phyloP scores from a whole-genome alignment of 345 rosid species.

The Abelmoschus esculentus region DNA sequence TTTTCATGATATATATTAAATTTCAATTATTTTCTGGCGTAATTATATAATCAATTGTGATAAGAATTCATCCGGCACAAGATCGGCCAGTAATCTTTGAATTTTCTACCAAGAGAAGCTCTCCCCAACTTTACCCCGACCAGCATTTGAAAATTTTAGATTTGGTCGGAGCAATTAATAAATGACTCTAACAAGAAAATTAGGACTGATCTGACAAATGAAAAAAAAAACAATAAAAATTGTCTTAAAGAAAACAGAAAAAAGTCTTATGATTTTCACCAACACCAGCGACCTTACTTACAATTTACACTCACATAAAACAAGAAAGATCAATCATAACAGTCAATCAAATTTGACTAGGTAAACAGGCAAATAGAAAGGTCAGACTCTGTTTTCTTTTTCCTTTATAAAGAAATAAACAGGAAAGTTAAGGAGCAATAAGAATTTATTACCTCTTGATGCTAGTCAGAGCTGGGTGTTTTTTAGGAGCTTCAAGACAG shows the following conservation, averaged over 20 bases:
- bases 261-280: neutral
- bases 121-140: neutral
- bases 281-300: neutral
- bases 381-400: neutral
- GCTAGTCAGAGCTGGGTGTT: too few relatives aligned
- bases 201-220: neutral
- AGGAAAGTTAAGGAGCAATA: neutral
- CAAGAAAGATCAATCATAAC: neutral
- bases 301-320: neutral
- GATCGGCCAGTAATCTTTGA: too few relatives aligned
- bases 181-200: neutral
- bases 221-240: too few relatives aligned
- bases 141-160: neutral
- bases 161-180: neutral
- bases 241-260: too few relatives aligned
- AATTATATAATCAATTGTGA: too few relatives aligned
- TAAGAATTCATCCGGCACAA: too few relatives aligned
- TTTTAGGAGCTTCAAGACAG: neutral
- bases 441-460: too few relatives aligned
- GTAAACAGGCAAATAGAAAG: neutral
- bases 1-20: too few relatives aligned
- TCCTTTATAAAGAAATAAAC: neutral
- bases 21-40: too few relatives aligned
- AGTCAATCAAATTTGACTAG: neutral
- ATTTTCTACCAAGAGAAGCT: neutral